These are phyloP conservation scores for Phytophthora niederhauseri DNA, from an alignment of 352 stramenopile genomes.

Conservation along the genomic window DNA sequence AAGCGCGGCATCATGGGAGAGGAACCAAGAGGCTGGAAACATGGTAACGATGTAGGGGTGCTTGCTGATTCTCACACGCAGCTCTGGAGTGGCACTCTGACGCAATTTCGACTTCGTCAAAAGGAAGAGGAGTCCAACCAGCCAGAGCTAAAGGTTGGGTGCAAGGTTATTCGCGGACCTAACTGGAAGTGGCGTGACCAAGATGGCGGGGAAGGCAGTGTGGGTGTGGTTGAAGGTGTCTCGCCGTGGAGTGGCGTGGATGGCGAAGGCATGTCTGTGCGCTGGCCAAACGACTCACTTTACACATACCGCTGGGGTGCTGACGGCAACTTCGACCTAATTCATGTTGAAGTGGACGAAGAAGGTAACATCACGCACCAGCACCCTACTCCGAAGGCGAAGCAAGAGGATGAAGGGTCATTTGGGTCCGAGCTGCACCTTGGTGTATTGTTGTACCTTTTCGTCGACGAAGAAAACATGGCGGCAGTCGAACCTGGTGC, in stretches of 20 bases:
- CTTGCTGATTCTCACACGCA: slow-evolving; percentile 69
- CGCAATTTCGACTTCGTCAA: slow-evolving; percentile 65
- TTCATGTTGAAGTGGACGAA: slow-evolving; percentile 86
- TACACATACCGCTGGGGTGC: slow-evolving; percentile 91
- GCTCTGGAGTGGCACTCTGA: slow-evolving; percentile 81
- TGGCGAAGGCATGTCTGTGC: slow-evolving; percentile 89
- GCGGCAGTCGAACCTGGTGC: slow-evolving; percentile 1
- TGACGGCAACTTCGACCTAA: slow-evolving; percentile 87
- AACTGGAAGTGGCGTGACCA: slow-evolving; percentile 92
- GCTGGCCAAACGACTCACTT: slow-evolving; percentile 88
- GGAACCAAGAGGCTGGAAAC: slow-evolving; percentile 58
- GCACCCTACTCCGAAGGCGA: slow-evolving; percentile 73
- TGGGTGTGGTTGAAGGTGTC: slow-evolving; percentile 84
- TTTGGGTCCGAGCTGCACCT: slow-evolving; percentile 84
- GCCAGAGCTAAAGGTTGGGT: slow-evolving; percentile 77
- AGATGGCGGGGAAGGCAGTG: slow-evolving; percentile 85
- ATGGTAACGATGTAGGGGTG: slow-evolving; percentile 79
- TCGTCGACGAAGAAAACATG: slow-evolving; percentile 29
- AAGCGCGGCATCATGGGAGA: slow-evolving; percentile 75
- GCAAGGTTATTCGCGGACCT: slow-evolving; percentile 89
- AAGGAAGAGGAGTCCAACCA: slow-evolving; percentile 51
- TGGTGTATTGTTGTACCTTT: slow-evolving; percentile 79
- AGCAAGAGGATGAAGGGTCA: slow-evolving; percentile 71
- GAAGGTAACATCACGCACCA: slow-evolving; percentile 74
- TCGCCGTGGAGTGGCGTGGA: slow-evolving; percentile 90